A percentile compares a stretch with the other conserved stretches of the same genome.
Evolutionary conservation across 768 basidiomycete genomes (phyloP).

Genomic region (Tulasnella calospora): DNA sequence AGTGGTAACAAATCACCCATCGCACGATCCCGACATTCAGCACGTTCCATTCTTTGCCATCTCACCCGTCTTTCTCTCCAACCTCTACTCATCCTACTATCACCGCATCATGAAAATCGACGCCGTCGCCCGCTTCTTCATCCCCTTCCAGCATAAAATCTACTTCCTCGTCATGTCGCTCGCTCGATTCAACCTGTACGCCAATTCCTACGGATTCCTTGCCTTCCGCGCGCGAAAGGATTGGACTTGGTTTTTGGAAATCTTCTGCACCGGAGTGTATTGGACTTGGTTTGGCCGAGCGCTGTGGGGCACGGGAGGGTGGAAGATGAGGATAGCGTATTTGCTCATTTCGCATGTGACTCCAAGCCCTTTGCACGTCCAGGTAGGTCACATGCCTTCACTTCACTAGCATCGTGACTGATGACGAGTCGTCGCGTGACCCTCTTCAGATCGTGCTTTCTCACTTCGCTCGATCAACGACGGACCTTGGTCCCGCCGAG

Average conservation of each 20-base stretch:
- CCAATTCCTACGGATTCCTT: slow-evolving; percentile 74
- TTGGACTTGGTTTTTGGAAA: slow-evolving; percentile 76
- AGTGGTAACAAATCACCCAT: slow-evolving; percentile 97
- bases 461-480: slow-evolving; percentile 93
- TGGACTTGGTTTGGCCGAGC: slow-evolving; percentile 82
- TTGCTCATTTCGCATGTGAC: slow-evolving; percentile 78
- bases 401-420: too few species aligned
- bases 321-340: slow-evolving; percentile 65
- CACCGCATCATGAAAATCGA: slow-evolving; percentile 81
- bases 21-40: slow-evolving; percentile 67
- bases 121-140: slow-evolving; percentile 54
- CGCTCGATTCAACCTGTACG: slow-evolving; percentile 93
- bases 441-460: slow-evolving; percentile 77
- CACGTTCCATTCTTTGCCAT: slow-evolving; percentile 91
- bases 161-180: slow-evolving; percentile 89
- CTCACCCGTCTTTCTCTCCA: slow-evolving; percentile 77
- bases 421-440: not conserved
- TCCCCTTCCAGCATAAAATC: slow-evolving; percentile 81
- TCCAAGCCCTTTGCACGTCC: slow-evolving; percentile 89
- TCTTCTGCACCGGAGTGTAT: slow-evolving; percentile 71
- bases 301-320: slow-evolving; percentile 64
- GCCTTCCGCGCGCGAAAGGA: slow-evolving; percentile 57
- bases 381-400: slow-evolving; percentile 48
- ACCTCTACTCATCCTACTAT: slow-evolving; percentile 92
- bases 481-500: slow-evolving; percentile 82